Evolutionary conservation across 2,329 filamentous ascomycete genomes (phyloP).

Genomic region (Ceratocystis smalleyi): DNA sequence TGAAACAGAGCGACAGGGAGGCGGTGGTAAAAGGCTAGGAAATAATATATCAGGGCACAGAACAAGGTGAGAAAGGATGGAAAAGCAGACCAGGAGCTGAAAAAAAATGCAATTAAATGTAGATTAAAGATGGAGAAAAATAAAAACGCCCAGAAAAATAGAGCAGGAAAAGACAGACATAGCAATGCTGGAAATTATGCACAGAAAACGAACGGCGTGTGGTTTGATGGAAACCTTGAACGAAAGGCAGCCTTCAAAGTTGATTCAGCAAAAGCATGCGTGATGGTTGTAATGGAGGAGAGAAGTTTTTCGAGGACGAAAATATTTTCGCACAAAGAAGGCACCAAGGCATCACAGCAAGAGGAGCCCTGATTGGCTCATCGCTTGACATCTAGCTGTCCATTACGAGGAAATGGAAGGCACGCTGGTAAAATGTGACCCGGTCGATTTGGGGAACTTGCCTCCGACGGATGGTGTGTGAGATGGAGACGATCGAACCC

Average conservation of each 20-base stretch:
- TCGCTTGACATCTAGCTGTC: background rate
- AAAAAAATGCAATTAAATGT: background rate
- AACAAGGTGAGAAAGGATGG: background rate
- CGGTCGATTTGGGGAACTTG: background rate
- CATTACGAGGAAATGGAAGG: conserved; percentile 2
- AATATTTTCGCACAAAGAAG: background rate
- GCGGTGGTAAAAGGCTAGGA: background rate
- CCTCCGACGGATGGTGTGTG: background rate
- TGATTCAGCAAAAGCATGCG: background rate
- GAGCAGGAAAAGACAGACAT: background rate
- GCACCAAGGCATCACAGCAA: background rate
- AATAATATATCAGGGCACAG: background rate
- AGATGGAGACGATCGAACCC: background rate
- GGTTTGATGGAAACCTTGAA: background rate
- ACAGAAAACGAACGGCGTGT: background rate
- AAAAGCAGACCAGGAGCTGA: background rate
- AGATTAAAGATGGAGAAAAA: background rate
- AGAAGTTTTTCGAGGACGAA: background rate
- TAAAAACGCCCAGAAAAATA: background rate
- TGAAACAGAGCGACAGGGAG: background rate
- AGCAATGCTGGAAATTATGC: background rate
- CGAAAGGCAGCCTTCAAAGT: background rate
- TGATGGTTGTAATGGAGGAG: background rate
- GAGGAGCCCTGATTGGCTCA: background rate
- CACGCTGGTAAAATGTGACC: background rate